A percentile compares a stretch with the other conserved stretches of the same genome.
phyloP scores from a whole-genome alignment of 1,284 basidiomycete genomes.

The Leccinum ponderosum region DNA sequence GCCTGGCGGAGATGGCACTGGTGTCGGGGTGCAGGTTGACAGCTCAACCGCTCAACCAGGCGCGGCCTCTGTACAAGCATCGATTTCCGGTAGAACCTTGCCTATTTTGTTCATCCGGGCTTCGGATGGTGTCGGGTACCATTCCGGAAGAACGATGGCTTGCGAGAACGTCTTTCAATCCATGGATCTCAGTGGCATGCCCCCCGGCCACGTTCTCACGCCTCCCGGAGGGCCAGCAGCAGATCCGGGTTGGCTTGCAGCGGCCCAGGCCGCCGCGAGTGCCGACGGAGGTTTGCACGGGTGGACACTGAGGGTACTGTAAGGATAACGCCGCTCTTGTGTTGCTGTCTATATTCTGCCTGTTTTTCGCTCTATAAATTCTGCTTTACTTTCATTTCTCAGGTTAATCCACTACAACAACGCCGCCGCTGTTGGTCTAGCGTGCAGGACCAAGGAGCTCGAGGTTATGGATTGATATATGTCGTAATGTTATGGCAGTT shows the following conservation, averaged over 20 bases:
- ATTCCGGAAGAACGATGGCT: conserved; percentile 80
- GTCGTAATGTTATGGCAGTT: conserved; percentile 30
- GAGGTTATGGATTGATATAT: conserved; percentile 17
- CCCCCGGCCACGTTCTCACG: conserved; percentile 38
- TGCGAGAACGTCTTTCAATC: conserved; percentile 78
- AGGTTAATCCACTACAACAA: conserved; percentile 4
- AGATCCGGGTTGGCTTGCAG: conserved; percentile 65
- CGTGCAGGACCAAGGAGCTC: conserved; percentile 5
- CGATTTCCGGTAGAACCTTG: conserved; percentile 62
- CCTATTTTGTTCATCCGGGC: conserved; percentile 75
- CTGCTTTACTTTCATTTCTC: conserved; percentile 19
- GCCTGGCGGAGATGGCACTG: conserved; percentile 19
- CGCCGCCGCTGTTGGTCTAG: conserved; percentile 12
- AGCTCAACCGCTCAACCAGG: conserved; percentile 19
- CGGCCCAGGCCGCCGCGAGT: conserved; percentile 60
- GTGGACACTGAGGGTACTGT: conserved; percentile 78
- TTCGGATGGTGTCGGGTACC: conserved; percentile 77
- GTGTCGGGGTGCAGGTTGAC: conserved; percentile 21
- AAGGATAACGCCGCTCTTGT: conserved; percentile 24
- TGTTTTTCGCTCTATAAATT: conserved; percentile 33
- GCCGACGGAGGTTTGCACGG: conserved; percentile 60
- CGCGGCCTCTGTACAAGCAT: conserved; percentile 39
- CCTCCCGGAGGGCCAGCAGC: conserved; percentile 40
- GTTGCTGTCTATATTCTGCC: conserved; percentile 22
- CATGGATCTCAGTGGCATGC: conserved; percentile 53